Evolutionary conservation across 805 yeast species (phyloP).

Genomic region (Starmera amethionina): DNA sequence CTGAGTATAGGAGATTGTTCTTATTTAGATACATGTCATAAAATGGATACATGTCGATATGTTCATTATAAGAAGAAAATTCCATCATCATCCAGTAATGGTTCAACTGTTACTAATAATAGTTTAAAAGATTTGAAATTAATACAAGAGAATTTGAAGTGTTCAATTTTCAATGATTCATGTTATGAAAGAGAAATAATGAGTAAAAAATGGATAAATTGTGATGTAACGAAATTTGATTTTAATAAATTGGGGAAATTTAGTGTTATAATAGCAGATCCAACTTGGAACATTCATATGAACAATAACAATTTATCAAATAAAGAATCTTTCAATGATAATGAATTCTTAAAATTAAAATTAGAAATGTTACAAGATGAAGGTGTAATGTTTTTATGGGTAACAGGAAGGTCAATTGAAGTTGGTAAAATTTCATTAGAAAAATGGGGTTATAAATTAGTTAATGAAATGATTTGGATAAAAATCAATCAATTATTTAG

Average conservation of each 20-base stretch:
- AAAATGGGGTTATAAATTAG: conserved; percentile 74
- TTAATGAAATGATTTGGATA: conserved; percentile 84
- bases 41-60: conserved; percentile 69
- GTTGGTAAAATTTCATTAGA: conserved; percentile 67
- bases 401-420: conserved; percentile 89
- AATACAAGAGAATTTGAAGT: conserved; percentile 21
- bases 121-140: conserved; percentile 9
- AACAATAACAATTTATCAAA: conserved; percentile 21
- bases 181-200: conserved; percentile 15
- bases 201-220: conserved; percentile 80
- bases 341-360: conserved; percentile 58
- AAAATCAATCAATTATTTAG: conserved; percentile 81
- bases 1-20: conserved; percentile 78
- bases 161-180: conserved; percentile 22
- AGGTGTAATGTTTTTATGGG: conserved; percentile 84
- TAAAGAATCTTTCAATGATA: conserved; percentile 69
- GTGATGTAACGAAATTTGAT: conserved; percentile 72
- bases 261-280: conserved; percentile 82
- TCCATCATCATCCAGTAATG: conserved; percentile 21
- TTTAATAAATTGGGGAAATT: conserved; percentile 67
- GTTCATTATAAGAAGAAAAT: conserved; percentile 55
- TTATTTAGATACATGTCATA: conserved; percentile 88
- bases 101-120: conserved; percentile 16
- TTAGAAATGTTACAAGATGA: conserved; percentile 67
- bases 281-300: conserved; percentile 97